These are phyloP conservation scores for Spathaspora girioi DNA, from an alignment of 805 yeast genomes.

Conservation along the genomic window DNA sequence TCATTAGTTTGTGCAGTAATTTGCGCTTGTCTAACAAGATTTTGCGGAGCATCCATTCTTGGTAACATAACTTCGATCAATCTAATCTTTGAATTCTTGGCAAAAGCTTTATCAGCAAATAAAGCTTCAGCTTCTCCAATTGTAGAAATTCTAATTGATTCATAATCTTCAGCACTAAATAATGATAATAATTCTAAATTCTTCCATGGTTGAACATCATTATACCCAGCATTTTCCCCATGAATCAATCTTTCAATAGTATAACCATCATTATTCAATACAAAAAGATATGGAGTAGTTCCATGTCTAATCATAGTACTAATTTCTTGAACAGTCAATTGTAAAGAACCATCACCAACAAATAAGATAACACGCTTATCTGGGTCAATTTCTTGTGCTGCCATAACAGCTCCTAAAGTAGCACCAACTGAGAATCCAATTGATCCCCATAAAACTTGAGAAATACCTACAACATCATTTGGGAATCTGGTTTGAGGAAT, in stretches of 20 bases:
- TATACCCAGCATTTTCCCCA: conserved; percentile 62
- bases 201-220: conserved; percentile 68
- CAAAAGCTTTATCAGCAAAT: conserved; percentile 45
- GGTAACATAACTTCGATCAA: conserved; percentile 66
- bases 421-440: conserved; percentile 72
- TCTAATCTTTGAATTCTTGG: conserved; percentile 57
- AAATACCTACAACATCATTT: conserved; percentile 56
- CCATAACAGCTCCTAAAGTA: conserved; percentile 64
- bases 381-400: conserved; percentile 60
- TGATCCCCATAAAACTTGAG: conserved; percentile 76
- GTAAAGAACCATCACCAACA: conserved; percentile 75
- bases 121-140: conserved; percentile 56
- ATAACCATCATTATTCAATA: conserved; percentile 70
- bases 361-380: conserved; percentile 60
- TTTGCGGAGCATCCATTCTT: conserved; percentile 65
- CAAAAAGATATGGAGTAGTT: conserved; percentile 63
- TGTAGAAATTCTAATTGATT: conserved; percentile 50
- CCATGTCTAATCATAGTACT: conserved; percentile 67
- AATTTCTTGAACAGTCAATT: conserved; percentile 70
- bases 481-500: conserved; percentile 66
- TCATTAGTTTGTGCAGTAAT: conserved; percentile 25
- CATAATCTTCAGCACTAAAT: conserved; percentile 59
- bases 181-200: conserved; percentile 53
- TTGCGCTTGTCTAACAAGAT: conserved; percentile 42
- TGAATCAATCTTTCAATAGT: conserved; percentile 74